Percentiles rank a stretch among this genome's conserved stretches.
Evolutionary conservation across 2,329 filamentous ascomycete genomes (phyloP).

Genomic region (Falciphora oryzae): DNA sequence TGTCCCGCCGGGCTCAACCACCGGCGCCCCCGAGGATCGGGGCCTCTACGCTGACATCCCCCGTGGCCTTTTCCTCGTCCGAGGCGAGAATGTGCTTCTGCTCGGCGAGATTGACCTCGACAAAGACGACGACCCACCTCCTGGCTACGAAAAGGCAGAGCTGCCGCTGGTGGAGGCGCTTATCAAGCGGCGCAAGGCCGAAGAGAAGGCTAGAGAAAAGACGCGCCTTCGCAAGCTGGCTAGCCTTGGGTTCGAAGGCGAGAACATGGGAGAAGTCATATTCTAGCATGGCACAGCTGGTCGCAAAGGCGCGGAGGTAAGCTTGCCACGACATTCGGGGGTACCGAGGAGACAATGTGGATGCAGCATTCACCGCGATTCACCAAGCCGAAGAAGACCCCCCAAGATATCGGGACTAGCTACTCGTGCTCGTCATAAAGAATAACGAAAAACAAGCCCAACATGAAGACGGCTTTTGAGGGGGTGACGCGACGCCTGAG

Average conservation of each 20-base stretch:
- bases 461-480: neutral
- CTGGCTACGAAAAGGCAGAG: constrained; percentile 51
- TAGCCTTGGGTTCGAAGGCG: constrained; percentile 80
- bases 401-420: neutral
- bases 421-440: neutral
- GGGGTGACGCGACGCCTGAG: too few relatives aligned
- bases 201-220: constrained; percentile 70
- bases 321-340: neutral
- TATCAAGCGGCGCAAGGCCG: constrained; percentile 63
- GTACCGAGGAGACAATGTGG: neutral
- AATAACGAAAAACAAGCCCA: neutral
- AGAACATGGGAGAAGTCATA: constrained; percentile 66
- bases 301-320: neutral
- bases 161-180: constrained; percentile 56
- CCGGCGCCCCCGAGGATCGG: constrained; percentile 27
- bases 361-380: neutral
- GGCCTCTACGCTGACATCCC: constrained; percentile 76
- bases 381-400: neutral
- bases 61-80: constrained; percentile 82
- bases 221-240: constrained; percentile 63
- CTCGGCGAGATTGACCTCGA: constrained; percentile 96
- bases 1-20: constrained; percentile 42
- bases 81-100: constrained; percentile 94
- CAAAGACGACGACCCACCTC: constrained; percentile 81
- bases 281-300: neutral